Conservation (phyloP, 495 filamentous ascomycete genomes). For the Penicillium daleae region DNA sequence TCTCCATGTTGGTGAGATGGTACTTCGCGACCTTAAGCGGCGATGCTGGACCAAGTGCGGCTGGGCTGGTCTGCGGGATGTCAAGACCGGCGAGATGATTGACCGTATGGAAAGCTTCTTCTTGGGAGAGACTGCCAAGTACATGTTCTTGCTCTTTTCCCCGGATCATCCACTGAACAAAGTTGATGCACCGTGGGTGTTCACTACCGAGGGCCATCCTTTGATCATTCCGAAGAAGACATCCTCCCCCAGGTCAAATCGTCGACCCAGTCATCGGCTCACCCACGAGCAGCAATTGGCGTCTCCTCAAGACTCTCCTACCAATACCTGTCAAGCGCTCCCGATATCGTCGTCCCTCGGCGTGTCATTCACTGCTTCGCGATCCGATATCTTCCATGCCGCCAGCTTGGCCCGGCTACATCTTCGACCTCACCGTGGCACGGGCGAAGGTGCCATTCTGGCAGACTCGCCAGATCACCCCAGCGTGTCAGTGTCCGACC, state of each 20-base stretch:
- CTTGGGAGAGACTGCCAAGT: constrained; percentile 93
- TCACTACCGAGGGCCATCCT: constrained; percentile 95
- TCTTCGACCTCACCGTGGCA: constrained; percentile 62
- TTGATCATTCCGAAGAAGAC: constrained; percentile 73
- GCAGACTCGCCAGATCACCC: constrained; percentile 55
- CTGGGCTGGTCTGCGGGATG: constrained; percentile 95
- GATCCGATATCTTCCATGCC: constrained; percentile 89
- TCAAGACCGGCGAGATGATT: constrained; percentile 81
- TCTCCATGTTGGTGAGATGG: constrained; percentile 94
- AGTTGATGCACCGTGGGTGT: constrained; percentile 85
- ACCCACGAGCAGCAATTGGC: constrained; percentile 15
- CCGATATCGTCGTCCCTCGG: constrained; percentile 63
- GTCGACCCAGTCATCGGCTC: constrained; percentile 2
- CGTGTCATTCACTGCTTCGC: constrained; percentile 77
- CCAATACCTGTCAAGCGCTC: constrained; percentile 59
- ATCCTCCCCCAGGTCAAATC: constrained; percentile 5
- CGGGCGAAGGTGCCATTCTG: constrained; percentile 56
- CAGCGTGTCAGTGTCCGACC: constrained; percentile 58
- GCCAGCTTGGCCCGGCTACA: constrained; percentile 84
- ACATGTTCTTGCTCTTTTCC: constrained; percentile 89
- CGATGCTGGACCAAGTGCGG: constrained; percentile 94
- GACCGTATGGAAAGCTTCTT: constrained; percentile 99
- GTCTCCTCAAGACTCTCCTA: constrained; percentile 13
- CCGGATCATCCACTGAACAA: constrained; percentile 84
- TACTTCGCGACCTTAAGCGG: constrained; percentile 81